Evolutionary conservation across 768 basidiomycete species (phyloP), one percentile per base, ranked within the genome.

Genomic region (Boletus rubroflammeus): DNA sequence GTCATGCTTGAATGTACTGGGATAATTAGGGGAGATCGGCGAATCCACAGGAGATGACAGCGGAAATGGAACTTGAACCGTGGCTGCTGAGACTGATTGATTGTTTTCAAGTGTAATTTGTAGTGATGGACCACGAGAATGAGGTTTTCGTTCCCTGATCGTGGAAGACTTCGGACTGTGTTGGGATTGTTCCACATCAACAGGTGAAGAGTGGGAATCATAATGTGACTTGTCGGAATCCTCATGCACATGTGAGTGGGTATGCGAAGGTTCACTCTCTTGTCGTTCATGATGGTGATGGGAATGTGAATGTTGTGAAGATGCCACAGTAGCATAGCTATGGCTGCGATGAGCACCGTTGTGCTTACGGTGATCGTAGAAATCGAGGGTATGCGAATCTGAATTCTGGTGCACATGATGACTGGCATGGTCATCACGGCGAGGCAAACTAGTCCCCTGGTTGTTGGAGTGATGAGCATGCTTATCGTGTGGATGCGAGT

Each of bases 11-110:
- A 82, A 77, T 45, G 74, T 77, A 48, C 67, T 72, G n/a, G 68
- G 68, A 67, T 89, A 88, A 55, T 60, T 81, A 0, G 86, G 88
- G 1, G 87, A 89, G 23, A 88, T 69, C 0, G 86, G 87, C 1
- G 84, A 83, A 45, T 68, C 65, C 21, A 63, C 55, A 15, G 62
- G 67, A 57, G 60, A 69, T 44, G 63, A 58, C 32, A 54, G 46
- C 55, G 63, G 67, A 55, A 67, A 67, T 53, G 64, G 62, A 60
- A 65, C 51, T 54, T 60, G 59, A 52, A 44, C 54, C 46, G 62
- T 23, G 41, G 62, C 43, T 28, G 54, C 31, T 50, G 66, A 45
- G 57, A 59, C 59, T 55, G 60, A 28, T 44, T 49, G 59, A 45
- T 56, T 58, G 47, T 34, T 66, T 57, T 56, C 62, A n/a, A 61